These are phyloP conservation scores for Ophiocordyceps unilateralis DNA, from an alignment of 2,329 filamentous ascomycete genomes.

Conservation along the genomic window DNA sequence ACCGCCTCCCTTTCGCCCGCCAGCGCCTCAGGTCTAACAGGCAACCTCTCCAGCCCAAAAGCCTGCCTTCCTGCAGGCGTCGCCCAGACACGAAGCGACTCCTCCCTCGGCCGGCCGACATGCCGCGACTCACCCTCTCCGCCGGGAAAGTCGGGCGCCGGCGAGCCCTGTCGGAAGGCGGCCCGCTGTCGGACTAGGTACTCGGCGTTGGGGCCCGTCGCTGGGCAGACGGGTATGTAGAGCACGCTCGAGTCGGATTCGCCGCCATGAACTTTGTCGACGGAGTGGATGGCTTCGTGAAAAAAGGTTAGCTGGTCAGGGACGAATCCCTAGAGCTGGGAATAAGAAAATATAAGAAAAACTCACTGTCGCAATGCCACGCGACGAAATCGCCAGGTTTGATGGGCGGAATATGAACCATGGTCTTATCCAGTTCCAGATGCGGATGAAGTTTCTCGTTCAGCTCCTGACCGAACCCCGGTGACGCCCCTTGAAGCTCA, in stretches of 20 bases:
- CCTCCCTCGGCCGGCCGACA: conserved; percentile 25
- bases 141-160: conserved; percentile 54
- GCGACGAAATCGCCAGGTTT: conserved; percentile 62
- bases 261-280: conserved; percentile 63
- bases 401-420: conserved; percentile 54
- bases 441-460: conserved; percentile 54
- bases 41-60: conserved; percentile 26
- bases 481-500: conserved; percentile 53
- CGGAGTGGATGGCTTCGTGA: conserved; percentile 59
- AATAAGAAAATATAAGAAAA: no score
- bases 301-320: no score
- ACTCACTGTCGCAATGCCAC: conserved; percentile 61
- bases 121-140: conserved; percentile 48
- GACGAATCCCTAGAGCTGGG: neutral
- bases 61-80: conserved; percentile 19
- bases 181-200: conserved; percentile 55
- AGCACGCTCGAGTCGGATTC: conserved; percentile 62
- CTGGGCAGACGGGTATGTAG: conserved; percentile 76
- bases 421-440: conserved; percentile 45
- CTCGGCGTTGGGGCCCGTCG: conserved; percentile 55
- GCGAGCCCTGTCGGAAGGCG: conserved; percentile 51
- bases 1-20: conserved; percentile 19
- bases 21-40: conserved; percentile 8
- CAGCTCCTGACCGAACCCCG: conserved; percentile 54
- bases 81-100: conserved; percentile 16